A percentile compares a stretch with the other conserved stretches of the same genome.
Evolutionary conservation across 306 rosid genomes (phyloP).

Genomic region (Pueraria montana): DNA sequence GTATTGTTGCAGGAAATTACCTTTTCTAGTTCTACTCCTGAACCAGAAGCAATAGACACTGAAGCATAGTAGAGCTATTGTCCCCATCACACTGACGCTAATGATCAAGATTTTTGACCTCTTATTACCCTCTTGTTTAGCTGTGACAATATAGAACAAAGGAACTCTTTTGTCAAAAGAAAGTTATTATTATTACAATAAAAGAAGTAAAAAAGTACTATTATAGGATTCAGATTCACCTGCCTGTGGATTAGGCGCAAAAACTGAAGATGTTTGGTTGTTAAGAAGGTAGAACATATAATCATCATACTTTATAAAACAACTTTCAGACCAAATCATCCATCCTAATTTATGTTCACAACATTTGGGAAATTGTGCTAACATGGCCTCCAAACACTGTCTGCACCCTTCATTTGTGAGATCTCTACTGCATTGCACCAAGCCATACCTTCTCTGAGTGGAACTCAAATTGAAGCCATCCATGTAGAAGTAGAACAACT

Average conservation of each 20-base stretch:
- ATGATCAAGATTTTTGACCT: constrained; percentile 24
- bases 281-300: background rate
- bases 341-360: background rate
- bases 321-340: background rate
- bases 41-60: constrained; percentile 25
- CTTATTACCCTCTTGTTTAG: background rate
- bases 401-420: too few species aligned
- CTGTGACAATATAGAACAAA: background rate
- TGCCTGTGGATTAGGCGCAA: background rate
- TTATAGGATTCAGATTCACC: background rate
- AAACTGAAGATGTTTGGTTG: background rate
- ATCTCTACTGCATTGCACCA: too few species aligned
- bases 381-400: background rate
- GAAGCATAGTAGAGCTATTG: constrained; percentile 24
- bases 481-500: background rate
- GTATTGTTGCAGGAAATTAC: background rate
- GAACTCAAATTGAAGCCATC: background rate
- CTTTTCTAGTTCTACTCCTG: background rate
- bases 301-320: background rate
- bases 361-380: background rate
- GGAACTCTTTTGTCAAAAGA: too few species aligned
- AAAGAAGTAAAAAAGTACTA: background rate
- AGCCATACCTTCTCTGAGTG: background rate
- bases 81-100: background rate
- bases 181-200: background rate